Evolutionary conservation across 192 early-diverging fungal genomes (phyloP).

Genomic region (Fimicolochytrium jonesii): DNA sequence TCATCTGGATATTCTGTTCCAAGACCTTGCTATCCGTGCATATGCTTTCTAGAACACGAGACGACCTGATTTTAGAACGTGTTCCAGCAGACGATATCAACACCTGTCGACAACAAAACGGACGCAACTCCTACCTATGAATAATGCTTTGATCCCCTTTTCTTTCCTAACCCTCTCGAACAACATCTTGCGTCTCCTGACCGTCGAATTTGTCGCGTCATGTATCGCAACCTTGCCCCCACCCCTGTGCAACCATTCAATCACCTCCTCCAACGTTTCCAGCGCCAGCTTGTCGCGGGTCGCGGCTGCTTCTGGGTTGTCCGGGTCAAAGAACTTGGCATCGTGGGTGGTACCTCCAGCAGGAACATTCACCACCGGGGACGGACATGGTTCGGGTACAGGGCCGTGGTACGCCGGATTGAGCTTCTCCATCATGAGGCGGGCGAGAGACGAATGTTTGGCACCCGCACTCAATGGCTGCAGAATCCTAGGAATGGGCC

Average conservation of each 20-base stretch:
- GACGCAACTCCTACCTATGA: constrained; percentile 42
- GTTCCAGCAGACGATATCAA: too few species aligned
- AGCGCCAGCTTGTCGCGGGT: constrained; percentile 85
- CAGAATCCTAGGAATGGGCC: too few species aligned
- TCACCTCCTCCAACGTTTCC: constrained; percentile 86
- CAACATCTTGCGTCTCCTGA: constrained; percentile 61
- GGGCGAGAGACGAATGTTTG: constrained; percentile 4
- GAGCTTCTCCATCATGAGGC: constrained; percentile 13
- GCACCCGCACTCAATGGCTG: too few species aligned
- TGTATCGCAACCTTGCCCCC: constrained; percentile 75
- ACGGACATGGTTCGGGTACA: constrained; percentile 27
- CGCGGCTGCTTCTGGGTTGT: constrained; percentile 70
- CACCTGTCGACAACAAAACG: too few species aligned
- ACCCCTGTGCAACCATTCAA: constrained; percentile 82
- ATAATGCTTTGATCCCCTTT: constrained; percentile 30
- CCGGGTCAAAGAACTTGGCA: constrained; percentile 88
- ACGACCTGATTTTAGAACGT: too few species aligned
- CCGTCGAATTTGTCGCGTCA: constrained; percentile 95
- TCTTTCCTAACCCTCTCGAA: constrained; percentile 30
- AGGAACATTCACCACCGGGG: constrained; percentile 26
- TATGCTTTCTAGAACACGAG: constrained; percentile 65
- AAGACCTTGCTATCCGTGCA: constrained; percentile 75
- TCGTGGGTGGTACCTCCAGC: constrained; percentile 59
- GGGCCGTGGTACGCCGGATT: constrained; percentile 4
- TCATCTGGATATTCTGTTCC: constrained; percentile 81